Evolutionary conservation across 345 rosid genomes (phyloP).

Genomic region (Salix suchowensis): DNA sequence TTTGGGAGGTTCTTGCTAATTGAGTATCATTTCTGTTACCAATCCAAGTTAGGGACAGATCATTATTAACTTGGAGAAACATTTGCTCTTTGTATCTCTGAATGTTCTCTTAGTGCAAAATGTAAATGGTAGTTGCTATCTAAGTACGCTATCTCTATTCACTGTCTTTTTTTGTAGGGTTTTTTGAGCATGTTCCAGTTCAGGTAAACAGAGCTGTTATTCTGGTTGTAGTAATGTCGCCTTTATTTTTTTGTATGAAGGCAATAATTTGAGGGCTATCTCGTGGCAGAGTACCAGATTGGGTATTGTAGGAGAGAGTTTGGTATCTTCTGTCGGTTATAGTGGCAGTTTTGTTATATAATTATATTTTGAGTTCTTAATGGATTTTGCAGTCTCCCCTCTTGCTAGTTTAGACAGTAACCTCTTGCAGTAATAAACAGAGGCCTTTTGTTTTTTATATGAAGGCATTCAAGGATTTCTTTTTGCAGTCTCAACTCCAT

Average conservation of each 20-base stretch:
- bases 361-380: not conserved
- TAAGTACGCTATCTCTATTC: not conserved
- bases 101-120: not conserved
- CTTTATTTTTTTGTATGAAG: slow-evolving; percentile 5
- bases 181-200: not conserved
- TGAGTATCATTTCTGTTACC: slow-evolving; percentile 15
- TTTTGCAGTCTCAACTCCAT: not conserved
- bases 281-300: not conserved
- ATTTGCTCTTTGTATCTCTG: not conserved
- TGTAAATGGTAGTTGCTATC: slow-evolving; percentile 13
- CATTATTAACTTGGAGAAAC: not conserved
- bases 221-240: not conserved
- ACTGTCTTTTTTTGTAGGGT: not conserved
- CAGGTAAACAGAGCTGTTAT: not conserved
- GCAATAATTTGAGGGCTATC: not conserved
- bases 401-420: not conserved
- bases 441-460: not conserved
- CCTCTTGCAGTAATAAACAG: not conserved
- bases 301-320: not conserved
- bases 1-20: slow-evolving; percentile 89
- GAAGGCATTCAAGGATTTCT: not conserved
- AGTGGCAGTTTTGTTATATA: not conserved
- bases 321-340: too few relatives aligned
- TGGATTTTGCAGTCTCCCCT: not conserved
- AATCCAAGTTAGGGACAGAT: not conserved